These are phyloP conservation scores for Salicornia ramosissima DNA, from an alignment of 148 eudicot species.

Conservation along the genomic window DNA sequence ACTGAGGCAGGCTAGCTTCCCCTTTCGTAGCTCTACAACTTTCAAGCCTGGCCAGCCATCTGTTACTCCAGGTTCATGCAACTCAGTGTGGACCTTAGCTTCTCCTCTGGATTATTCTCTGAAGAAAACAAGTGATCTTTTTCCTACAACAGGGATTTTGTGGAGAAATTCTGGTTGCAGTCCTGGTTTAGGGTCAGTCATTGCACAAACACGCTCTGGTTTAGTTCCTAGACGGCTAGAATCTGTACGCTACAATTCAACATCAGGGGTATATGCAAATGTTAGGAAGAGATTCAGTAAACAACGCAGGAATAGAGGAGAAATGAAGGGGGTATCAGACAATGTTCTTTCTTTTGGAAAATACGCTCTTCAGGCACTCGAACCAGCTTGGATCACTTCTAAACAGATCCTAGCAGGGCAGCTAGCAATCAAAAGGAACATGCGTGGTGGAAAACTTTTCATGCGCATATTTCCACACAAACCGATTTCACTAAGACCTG, in stretches of 20 bases:
- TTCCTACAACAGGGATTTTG: slow-evolving; percentile 23
- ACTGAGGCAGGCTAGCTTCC: slow-evolving; percentile 24
- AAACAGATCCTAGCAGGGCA: slow-evolving; percentile 30
- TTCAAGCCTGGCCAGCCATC: slow-evolving; percentile 29
- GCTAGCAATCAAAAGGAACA: slow-evolving; percentile 33
- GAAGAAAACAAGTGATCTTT: slow-evolving; percentile 15
- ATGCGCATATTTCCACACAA: slow-evolving; percentile 34
- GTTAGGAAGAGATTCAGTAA: slow-evolving; percentile 25
- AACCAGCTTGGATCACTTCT: slow-evolving; percentile 31
- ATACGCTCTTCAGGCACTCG: slow-evolving; percentile 28
- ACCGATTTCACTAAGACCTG: slow-evolving; percentile 27
- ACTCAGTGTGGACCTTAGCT: slow-evolving; percentile 11
- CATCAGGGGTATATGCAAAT: slow-evolving; percentile 33
- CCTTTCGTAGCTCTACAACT: slow-evolving; percentile 27
- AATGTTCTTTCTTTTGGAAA: slow-evolving; percentile 30
- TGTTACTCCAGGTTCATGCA: slow-evolving; percentile 24
- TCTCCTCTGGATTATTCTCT: slow-evolving; percentile 14
- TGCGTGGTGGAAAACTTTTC: slow-evolving; percentile 29
- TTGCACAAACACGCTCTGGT: slow-evolving; percentile 28
- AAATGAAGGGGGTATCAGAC: slow-evolving; percentile 24
- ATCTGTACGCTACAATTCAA: slow-evolving; percentile 34
- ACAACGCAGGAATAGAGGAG: slow-evolving; percentile 33
- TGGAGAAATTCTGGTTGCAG: slow-evolving; percentile 20
- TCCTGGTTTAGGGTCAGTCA: slow-evolving; percentile 28
- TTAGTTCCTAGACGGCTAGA: slow-evolving; percentile 23